Conservation (phyloP, 2,329 filamentous ascomycete genomes). For the Diaporthe aspalathi region DNA sequence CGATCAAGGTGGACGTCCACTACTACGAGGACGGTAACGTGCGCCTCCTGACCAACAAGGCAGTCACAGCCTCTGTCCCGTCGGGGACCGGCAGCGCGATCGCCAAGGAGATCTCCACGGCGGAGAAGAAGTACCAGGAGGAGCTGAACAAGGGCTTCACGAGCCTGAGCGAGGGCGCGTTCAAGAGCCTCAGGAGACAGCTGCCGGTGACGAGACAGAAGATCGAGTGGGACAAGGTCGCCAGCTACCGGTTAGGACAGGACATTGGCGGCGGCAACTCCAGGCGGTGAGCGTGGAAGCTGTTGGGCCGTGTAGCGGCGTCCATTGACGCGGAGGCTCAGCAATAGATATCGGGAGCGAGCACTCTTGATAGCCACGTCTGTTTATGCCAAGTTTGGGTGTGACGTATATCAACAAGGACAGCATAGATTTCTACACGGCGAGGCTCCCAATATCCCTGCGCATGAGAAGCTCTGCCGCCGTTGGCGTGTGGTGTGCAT, state of each 20-base stretch:
- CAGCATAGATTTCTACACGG: background rate
- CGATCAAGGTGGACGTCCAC: constrained; percentile 93
- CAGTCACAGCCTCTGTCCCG: constrained; percentile 70
- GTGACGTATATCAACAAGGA: background rate
- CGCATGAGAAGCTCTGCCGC: background rate
- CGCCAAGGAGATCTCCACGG: constrained; percentile 78
- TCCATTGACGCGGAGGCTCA: background rate
- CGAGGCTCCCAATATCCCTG: background rate
- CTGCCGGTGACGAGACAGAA: constrained; percentile 97
- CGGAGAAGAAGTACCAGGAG: constrained; percentile 95
- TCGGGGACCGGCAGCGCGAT: constrained; percentile 75
- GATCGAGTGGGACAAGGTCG: constrained; percentile 99
- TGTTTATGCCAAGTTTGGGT: no score
- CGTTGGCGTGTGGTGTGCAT: background rate
- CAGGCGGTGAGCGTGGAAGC: constrained; percentile 56
- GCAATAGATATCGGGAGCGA: background rate
- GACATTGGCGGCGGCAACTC: constrained; percentile 78
- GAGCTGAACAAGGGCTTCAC: constrained; percentile 93
- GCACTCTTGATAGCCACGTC: background rate
- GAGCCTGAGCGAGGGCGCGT: constrained; percentile 89
- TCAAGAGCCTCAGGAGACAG: constrained; percentile 92
- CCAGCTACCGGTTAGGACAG: constrained; percentile 87
- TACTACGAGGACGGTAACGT: constrained; percentile 99
- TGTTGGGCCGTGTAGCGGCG: background rate
- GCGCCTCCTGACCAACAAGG: constrained; percentile 88